These are phyloP conservation scores for Filosporella fistucella DNA, from an alignment of 495 filamentous ascomycete species.

Conservation along the genomic window DNA sequence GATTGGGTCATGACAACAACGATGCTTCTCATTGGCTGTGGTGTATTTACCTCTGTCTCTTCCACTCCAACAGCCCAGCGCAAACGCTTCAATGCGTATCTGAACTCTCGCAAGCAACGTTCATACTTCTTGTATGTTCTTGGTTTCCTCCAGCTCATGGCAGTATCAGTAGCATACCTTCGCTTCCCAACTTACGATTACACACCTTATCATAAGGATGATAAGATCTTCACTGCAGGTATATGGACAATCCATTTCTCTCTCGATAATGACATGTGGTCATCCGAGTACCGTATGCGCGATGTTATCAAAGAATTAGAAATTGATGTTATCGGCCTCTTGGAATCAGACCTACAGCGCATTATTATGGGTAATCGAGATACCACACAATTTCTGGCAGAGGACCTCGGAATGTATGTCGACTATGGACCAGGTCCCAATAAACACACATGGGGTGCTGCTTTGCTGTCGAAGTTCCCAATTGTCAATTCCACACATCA, in stretches of 20 bases:
- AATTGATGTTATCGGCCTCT: conserved; percentile 87
- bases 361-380: conserved; percentile 99
- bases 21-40: conserved; percentile 81
- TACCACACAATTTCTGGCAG: conserved; percentile 89
- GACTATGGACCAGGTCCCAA: conserved; percentile 97
- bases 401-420: conserved; percentile 96
- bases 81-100: conserved; percentile 33
- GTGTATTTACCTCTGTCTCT: conserved; percentile 73
- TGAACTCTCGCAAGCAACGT: conserved; percentile 48
- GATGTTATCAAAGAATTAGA: conserved; percentile 90
- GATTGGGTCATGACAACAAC: conserved; percentile 88
- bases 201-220: conserved; percentile 79
- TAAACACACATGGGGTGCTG: conserved; percentile 97
- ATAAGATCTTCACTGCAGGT: conserved; percentile 82
- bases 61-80: conserved; percentile 31
- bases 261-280: conserved; percentile 99
- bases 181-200: conserved; percentile 94
- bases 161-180: conserved; percentile 78
- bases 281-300: conserved; percentile 88
- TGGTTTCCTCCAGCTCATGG: conserved; percentile 68
- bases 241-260: conserved; percentile 99
- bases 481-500: conserved; percentile 97
- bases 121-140: conserved; percentile 69
- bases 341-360: conserved; percentile 91
- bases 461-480: conserved; percentile 93